phyloP scores from a whole-genome alignment of 2,329 filamentous ascomycete genomes.

The Aspergillus fumigatiaffinis region DNA sequence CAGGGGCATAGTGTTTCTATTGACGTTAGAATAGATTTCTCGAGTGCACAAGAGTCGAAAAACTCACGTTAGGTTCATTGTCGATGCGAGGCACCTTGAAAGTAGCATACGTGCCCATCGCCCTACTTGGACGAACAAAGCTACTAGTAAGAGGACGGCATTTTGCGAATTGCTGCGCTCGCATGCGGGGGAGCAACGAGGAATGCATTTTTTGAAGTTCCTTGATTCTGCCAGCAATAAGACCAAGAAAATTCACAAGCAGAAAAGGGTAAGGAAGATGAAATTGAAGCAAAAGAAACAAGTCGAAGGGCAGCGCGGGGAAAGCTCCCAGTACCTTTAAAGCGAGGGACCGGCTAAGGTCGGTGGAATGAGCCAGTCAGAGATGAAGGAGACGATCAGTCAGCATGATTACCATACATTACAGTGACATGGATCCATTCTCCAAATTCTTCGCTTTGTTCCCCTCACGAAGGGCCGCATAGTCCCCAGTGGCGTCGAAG shows the following conservation, averaged over 20 bases:
- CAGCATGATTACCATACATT: neutral
- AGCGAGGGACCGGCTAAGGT: slow-evolving; percentile 2
- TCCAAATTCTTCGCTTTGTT: neutral
- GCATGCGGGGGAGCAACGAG: slow-evolving; percentile 22
- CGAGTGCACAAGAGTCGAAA: neutral
- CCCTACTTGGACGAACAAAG: slow-evolving; percentile 18
- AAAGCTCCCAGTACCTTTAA: slow-evolving; percentile 18
- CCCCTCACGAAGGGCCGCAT: neutral
- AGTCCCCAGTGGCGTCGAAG: neutral
- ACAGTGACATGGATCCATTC: neutral
- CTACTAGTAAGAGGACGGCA: slow-evolving; percentile 15
- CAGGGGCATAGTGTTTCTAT: slow-evolving; percentile 85
- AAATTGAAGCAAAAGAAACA: slow-evolving; percentile 5
- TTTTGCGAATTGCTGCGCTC: slow-evolving; percentile 21
- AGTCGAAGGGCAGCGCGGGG: slow-evolving; percentile 22
- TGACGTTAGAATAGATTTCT: neutral
- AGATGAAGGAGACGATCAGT: neutral
- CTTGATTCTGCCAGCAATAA: neutral
- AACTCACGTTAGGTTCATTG: slow-evolving; percentile 92
- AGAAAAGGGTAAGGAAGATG: slow-evolving; percentile 7
- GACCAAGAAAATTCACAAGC: neutral
- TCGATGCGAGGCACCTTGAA: slow-evolving; percentile 84
- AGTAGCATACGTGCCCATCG: slow-evolving; percentile 62
- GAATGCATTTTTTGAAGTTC: slow-evolving; percentile 25
- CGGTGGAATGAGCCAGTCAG: slow-evolving; percentile 8